These are phyloP conservation scores for Chytridiales sp. DNA, from an alignment of 371 early-diverging fungal species.

Conservation along the genomic window DNA sequence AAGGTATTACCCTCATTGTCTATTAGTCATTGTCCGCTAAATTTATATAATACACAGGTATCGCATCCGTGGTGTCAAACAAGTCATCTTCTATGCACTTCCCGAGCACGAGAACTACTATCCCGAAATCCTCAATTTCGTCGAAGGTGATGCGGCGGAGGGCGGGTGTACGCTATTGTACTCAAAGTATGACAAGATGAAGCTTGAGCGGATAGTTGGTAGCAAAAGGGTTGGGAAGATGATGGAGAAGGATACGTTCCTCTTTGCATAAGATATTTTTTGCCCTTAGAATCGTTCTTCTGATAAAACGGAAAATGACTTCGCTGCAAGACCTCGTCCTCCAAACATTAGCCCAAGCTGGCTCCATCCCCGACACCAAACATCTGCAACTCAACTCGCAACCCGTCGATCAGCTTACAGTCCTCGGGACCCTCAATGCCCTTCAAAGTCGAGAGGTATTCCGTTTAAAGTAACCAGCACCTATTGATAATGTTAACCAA, in stretches of 20 bases:
- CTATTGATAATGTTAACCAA: conserved; percentile 3
- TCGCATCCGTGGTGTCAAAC: conserved; percentile 78
- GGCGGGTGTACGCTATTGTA: conserved; percentile 61
- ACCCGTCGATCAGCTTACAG: conserved; percentile 63
- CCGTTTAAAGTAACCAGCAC: not conserved
- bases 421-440: conserved; percentile 84
- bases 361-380: conserved; percentile 53
- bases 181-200: conserved; percentile 79
- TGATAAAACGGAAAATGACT: not conserved
- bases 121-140: conserved; percentile 77
- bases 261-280: conserved; percentile 48
- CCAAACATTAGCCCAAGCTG: conserved; percentile 11
- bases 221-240: conserved; percentile 71
- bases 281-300: too few species aligned
- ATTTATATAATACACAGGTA: conserved; percentile 47
- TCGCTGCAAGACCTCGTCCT: conserved; percentile 28
- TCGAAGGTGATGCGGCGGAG: conserved; percentile 26
- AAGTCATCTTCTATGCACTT: conserved; percentile 86
- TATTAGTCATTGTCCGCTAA: conserved; percentile 1
- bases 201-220: conserved; percentile 89
- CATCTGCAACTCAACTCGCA: conserved; percentile 58
- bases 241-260: conserved; percentile 56
- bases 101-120: conserved; percentile 89
- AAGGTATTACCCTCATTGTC: conserved; percentile 42
- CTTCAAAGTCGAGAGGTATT: conserved; percentile 83